A percentile compares a stretch with the other conserved stretches of the same genome.
Conservation (phyloP, 1,139 yeast species). For the Candida sanyaensis region DNA sequence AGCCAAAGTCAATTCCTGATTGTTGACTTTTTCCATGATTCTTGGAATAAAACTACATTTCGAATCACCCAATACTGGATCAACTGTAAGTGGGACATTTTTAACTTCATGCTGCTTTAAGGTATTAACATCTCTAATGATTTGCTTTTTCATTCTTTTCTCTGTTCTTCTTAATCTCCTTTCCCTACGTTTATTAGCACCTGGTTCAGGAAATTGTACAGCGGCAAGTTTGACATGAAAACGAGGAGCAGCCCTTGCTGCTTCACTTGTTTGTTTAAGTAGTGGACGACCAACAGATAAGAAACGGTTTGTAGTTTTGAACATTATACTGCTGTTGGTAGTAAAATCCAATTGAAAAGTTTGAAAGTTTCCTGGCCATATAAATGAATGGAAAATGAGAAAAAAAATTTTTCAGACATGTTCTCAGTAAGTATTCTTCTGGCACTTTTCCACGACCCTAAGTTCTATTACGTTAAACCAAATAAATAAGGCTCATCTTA, state of each 20-base stretch:
- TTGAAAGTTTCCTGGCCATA: too few species aligned
- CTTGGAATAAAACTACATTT: slow-evolving; percentile 70
- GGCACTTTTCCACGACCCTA: too few species aligned
- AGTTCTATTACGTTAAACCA: too few species aligned
- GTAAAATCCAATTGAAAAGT: too few species aligned
- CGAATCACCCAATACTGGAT: slow-evolving; percentile 80
- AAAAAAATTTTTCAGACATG: too few species aligned
- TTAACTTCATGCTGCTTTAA: slow-evolving; percentile 40
- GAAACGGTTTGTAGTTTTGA: slow-evolving; percentile 19
- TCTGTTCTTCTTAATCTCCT: slow-evolving; percentile 43
- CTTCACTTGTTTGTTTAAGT: slow-evolving; percentile 8
- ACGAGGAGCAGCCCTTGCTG: not conserved
- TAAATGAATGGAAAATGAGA: too few species aligned
- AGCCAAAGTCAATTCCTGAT: slow-evolving; percentile 60
- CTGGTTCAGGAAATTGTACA: slow-evolving; percentile 28
- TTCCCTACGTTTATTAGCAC: slow-evolving; percentile 33
- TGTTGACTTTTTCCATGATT: slow-evolving; percentile 59
- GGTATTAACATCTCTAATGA: slow-evolving; percentile 47
- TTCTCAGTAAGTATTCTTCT: too few species aligned
- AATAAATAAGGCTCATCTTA: too few species aligned
- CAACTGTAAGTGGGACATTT: slow-evolving; percentile 39
- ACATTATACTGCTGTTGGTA: slow-evolving; percentile 15
- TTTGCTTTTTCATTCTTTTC: slow-evolving; percentile 43
- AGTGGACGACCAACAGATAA: slow-evolving; percentile 20
- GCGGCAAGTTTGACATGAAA: slow-evolving; percentile 33